phyloP scores from a whole-genome alignment of 2,329 filamentous ascomycete species.

The Exophiala aquamarina region DNA sequence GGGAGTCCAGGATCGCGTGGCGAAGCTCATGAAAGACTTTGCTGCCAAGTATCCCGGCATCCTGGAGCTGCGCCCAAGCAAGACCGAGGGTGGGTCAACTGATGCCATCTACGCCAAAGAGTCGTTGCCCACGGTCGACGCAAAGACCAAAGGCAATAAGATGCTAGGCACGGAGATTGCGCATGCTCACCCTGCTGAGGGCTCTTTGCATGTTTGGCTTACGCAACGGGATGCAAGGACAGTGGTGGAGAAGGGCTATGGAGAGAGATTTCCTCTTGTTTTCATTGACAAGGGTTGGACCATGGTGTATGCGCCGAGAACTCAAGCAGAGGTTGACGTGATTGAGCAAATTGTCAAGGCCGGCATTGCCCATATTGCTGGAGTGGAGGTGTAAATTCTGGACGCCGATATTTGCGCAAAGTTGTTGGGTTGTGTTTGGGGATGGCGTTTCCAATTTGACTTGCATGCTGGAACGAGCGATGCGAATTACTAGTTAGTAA shows the following conservation, averaged over 20 bases:
- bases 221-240: conserved; percentile 20
- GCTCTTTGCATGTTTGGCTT: conserved; percentile 22
- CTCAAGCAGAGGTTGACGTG: conserved; percentile 21
- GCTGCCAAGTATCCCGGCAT: conserved; percentile 14
- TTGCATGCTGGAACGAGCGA: no score
- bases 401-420: no score
- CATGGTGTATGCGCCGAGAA: conserved; percentile 22
- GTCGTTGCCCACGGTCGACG: conserved; percentile 13
- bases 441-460: no score
- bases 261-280: conserved; percentile 17
- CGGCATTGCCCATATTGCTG: conserved; percentile 15
- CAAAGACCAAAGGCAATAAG: conserved; percentile 6
- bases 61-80: conserved; percentile 18
- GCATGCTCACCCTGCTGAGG: conserved; percentile 18
- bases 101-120: conserved; percentile 20
- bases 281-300: conserved; percentile 20
- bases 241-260: conserved; percentile 23
- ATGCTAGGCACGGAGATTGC: conserved; percentile 18
- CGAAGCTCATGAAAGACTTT: conserved; percentile 8
- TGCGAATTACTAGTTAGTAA: no score
- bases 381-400: conserved; percentile 12
- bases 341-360: conserved; percentile 20
- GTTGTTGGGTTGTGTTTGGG: background rate
- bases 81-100: conserved; percentile 19
- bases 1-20: conserved; percentile 15